Percentiles rank a stretch among this genome's conserved stretches.
phyloP scores from a whole-genome alignment of 345 rosid species.

The Microcos paniculata region DNA sequence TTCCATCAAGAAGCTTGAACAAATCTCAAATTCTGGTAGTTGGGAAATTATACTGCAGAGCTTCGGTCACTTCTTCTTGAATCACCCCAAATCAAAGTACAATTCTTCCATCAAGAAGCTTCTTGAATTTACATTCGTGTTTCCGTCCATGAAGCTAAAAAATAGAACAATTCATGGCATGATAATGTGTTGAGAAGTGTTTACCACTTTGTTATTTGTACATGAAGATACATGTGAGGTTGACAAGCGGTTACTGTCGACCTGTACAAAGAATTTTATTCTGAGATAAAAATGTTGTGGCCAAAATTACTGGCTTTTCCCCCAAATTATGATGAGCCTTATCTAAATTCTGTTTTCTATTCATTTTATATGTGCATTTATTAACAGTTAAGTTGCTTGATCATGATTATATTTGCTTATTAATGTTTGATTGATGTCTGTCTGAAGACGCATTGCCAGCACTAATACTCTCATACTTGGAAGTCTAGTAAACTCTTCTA shows the following conservation, averaged over 20 bases:
- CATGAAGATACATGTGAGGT: background rate
- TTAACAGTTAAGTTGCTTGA: background rate
- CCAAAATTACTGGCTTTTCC: too few species aligned
- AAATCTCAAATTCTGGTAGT: conserved; percentile 21
- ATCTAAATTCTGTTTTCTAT: too few species aligned
- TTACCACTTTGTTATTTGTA: background rate
- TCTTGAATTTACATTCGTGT: background rate
- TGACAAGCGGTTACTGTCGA: background rate
- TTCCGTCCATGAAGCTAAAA: background rate
- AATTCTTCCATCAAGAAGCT: background rate
- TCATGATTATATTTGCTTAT: too few species aligned
- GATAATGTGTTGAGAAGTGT: background rate
- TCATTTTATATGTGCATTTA: background rate
- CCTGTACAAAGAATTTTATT: too few species aligned
- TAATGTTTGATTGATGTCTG: too few species aligned
- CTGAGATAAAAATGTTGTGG: too few species aligned
- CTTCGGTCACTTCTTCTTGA: conserved; percentile 53
- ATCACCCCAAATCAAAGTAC: conserved; percentile 39
- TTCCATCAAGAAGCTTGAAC: conserved; percentile 6
- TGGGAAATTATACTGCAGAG: conserved; percentile 39
- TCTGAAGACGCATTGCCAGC: too few species aligned
- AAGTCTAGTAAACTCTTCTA: background rate
- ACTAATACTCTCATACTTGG: background rate
- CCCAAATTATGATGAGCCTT: too few species aligned
- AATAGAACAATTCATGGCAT: background rate